Base-by-base conservation (phyloP, 805 yeast species). In the Debaryomyces tyrocola region DNA sequence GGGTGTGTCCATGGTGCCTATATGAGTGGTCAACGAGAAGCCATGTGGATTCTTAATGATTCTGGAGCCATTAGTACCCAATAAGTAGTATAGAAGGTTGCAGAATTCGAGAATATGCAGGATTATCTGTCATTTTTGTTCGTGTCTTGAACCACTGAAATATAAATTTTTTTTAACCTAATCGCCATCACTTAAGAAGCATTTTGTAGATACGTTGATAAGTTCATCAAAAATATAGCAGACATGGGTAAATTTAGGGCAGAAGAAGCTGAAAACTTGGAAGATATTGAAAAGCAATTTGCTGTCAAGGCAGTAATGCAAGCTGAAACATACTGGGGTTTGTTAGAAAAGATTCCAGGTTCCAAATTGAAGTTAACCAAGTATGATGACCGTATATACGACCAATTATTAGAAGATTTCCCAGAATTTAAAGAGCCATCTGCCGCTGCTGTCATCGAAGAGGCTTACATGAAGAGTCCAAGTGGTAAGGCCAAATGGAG, bases 231-330 rank as follows among this genome's bases (percentile, higher is more conserved):
- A 31, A 14, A 6, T 37, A 37, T 20, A 20, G 27, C 20, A 18
- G 20, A 37, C 12, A 69, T 66, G 73, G 56, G 69, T 38, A 59
- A 67, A 47, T 89, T 90, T 63, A 80, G 85, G 59, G 91, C 99
- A 15, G 96, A 94, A 60, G 79, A 77, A 48, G 97, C 99, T 39
- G 97, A 94, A 51, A 94, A 94, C 74, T 76, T 89, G 58, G 98
- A 92, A 69, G 64, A 63, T 44, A 90, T 94, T 60, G 99, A 94
- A 70, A 90, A 83, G 78, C 98, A 94, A 73, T 94, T 94, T 62
- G 98, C 99, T 36, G 99, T 94, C 49, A 89, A 87, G 69, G 99
- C 98, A 4, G 99, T 94, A 14, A 84, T 81, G 67, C 98, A 94
- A 66, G 94, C 96, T 48, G 96, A 90, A 62, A 85, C 96, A 1